Evolutionary conservation across 805 yeast species (phyloP).

Genomic region (Tetrapisispora phaffii): DNA sequence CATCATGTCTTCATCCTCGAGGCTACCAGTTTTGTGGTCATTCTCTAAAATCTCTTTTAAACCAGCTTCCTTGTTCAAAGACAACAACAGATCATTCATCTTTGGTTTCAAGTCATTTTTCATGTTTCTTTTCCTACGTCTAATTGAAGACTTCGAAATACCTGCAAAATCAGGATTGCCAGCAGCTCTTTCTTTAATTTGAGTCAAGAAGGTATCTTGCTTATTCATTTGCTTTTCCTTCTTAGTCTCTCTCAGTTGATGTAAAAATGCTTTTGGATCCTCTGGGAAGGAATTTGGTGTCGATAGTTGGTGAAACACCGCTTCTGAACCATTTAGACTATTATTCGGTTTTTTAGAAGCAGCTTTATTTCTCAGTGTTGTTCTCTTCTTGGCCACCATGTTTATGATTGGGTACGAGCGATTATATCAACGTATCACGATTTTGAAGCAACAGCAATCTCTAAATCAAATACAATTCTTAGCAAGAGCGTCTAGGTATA

Average conservation of each 20-base stretch:
- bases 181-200: conserved; percentile 12
- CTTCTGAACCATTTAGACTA: neutral
- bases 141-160: conserved; percentile 54
- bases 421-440: too few relatives aligned
- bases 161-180: conserved; percentile 31
- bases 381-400: conserved; percentile 40
- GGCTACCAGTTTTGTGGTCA: conserved; percentile 2
- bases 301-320: neutral
- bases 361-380: conserved; percentile 35
- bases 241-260: conserved; percentile 43
- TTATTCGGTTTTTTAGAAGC: conserved; percentile 21
- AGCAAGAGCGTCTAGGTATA: too few relatives aligned
- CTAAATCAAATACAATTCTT: too few relatives aligned
- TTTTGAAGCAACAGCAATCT: too few relatives aligned
- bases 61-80: conserved; percentile 34
- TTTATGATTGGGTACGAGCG: too few relatives aligned
- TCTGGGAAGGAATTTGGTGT: conserved; percentile 17
- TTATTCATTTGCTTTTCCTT: conserved; percentile 39
- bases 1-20: conserved; percentile 6
- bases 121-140: conserved; percentile 54
- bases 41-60: conserved; percentile 12
- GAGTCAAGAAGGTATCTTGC: conserved; percentile 29
- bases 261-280: conserved; percentile 40
- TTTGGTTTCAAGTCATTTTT: conserved; percentile 58
- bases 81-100: conserved; percentile 51